Evolutionary conservation across 805 yeast genomes (phyloP).

Genomic region (Kregervanrija fluxuum): DNA sequence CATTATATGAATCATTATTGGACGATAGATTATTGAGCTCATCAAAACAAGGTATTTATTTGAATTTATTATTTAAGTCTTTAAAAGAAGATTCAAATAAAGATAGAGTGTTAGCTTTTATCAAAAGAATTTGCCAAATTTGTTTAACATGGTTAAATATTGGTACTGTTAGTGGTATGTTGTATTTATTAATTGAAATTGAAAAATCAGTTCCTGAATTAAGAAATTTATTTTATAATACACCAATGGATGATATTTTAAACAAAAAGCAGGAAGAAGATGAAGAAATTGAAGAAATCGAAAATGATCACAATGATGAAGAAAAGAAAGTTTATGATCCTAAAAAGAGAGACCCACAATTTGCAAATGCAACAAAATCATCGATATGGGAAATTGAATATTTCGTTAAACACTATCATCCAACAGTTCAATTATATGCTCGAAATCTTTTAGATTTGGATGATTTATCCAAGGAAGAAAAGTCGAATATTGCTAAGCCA

Average conservation of each 20-base stretch:
- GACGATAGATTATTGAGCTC: slow-evolving; percentile 81
- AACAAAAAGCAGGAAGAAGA: slow-evolving; percentile 38
- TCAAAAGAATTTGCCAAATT: slow-evolving; percentile 81
- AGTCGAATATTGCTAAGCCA: slow-evolving; percentile 50
- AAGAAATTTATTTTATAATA: slow-evolving; percentile 50
- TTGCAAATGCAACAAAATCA: slow-evolving; percentile 74
- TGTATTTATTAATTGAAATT: slow-evolving; percentile 65
- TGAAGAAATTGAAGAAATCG: slow-evolving; percentile 25
- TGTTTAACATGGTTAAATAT: slow-evolving; percentile 81
- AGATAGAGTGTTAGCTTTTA: slow-evolving; percentile 77
- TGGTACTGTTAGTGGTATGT: slow-evolving; percentile 83
- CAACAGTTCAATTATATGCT: slow-evolving; percentile 82
- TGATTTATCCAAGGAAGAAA: slow-evolving; percentile 14
- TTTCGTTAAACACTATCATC: slow-evolving; percentile 80
- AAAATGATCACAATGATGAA: slow-evolving; percentile 16
- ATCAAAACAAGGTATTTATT: slow-evolving; percentile 87
- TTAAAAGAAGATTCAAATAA: slow-evolving; percentile 60
- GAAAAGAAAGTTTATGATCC: slow-evolving; percentile 54
- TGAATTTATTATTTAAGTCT: slow-evolving; percentile 79
- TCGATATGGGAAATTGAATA: slow-evolving; percentile 82
- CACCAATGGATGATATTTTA: slow-evolving; percentile 44
- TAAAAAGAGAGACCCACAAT: slow-evolving; percentile 86
- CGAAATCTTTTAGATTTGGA: slow-evolving; percentile 47
- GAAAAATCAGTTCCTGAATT: slow-evolving; percentile 59
- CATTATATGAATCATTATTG: slow-evolving; percentile 81